These are phyloP conservation scores for Calonectria pauciramosa DNA, from an alignment of 2,329 filamentous ascomycete genomes.

Conservation along the genomic window DNA sequence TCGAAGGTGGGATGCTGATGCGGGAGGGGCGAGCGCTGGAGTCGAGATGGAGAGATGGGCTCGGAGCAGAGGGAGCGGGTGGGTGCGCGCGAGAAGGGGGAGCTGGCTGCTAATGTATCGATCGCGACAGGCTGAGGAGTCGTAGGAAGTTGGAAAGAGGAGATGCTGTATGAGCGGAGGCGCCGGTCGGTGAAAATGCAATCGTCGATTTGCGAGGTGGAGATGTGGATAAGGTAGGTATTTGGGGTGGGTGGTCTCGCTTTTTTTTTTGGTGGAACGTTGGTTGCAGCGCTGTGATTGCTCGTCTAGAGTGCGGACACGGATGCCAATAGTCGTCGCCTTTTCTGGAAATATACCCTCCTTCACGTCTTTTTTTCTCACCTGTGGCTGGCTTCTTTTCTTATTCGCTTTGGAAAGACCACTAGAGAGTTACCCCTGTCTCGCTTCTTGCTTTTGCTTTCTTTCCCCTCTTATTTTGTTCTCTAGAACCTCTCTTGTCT, in stretches of 20 bases:
- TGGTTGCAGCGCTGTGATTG: not conserved
- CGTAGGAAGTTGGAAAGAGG: slow-evolving; percentile 1
- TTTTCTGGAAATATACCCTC: not conserved
- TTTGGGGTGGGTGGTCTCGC: slow-evolving; percentile 8
- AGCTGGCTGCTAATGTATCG: slow-evolving; percentile 11
- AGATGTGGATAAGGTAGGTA: slow-evolving; percentile 23
- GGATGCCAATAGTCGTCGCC: not conserved
- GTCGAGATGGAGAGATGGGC: not conserved
- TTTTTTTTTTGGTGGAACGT: slow-evolving; percentile 1
- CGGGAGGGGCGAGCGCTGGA: not conserved
- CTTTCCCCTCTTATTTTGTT: not conserved
- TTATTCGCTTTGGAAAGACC: not conserved
- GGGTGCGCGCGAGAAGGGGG: slow-evolving; percentile 5
- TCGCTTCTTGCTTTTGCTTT: not conserved
- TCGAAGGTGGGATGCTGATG: slow-evolving; percentile 23
- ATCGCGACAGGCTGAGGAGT: slow-evolving; percentile 5
- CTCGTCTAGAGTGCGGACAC: not conserved
- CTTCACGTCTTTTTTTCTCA: not conserved
- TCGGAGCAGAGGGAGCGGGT: not conserved
- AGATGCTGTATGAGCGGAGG: slow-evolving; percentile 5
- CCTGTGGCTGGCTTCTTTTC: not conserved
- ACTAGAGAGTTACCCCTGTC: not conserved
- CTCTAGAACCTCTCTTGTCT: not conserved
- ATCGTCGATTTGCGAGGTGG: slow-evolving; percentile 18
- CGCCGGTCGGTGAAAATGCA: slow-evolving; percentile 28